Percentiles rank a stretch among this genome's conserved stretches.
phyloP scores from a whole-genome alignment of 768 basidiomycete species.

The Tricholomella constricta region DNA sequence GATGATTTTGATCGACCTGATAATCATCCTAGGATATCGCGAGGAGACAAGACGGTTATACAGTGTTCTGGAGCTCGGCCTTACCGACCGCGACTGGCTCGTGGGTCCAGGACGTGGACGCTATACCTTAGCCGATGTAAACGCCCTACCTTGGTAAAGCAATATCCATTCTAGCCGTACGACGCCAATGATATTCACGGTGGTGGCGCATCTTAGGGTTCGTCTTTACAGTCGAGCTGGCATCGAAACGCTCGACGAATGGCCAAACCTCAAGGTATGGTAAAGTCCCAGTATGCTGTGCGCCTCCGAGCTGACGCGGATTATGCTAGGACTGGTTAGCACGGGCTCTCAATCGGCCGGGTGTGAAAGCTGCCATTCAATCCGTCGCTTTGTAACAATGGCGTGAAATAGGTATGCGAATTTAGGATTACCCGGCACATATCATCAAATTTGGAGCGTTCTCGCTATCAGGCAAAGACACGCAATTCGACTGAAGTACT shows the following conservation, averaged over 20 bases:
- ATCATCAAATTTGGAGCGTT: too few species aligned
- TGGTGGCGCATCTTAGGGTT: slow-evolving; percentile 47
- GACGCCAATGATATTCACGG: neutral
- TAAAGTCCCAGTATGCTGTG: neutral
- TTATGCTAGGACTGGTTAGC: slow-evolving; percentile 15
- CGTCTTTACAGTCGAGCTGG: slow-evolving; percentile 44
- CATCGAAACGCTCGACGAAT: slow-evolving; percentile 16
- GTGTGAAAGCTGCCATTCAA: slow-evolving; percentile 16
- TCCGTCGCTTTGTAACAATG: slow-evolving; percentile 8
- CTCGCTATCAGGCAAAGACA: too few species aligned
- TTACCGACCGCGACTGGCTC: slow-evolving; percentile 75
- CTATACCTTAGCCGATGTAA: slow-evolving; percentile 73
- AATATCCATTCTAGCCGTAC: neutral
- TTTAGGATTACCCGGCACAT: too few species aligned
- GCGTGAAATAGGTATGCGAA: too few species aligned
- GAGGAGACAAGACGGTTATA: slow-evolving; percentile 86
- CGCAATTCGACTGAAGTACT: too few species aligned
- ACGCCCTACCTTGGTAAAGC: slow-evolving; percentile 60
- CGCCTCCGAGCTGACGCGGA: neutral
- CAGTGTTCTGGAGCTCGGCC: slow-evolving; percentile 77
- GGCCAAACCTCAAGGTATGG: slow-evolving; percentile 23
- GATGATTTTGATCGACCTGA: slow-evolving; percentile 9
- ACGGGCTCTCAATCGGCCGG: slow-evolving; percentile 11
- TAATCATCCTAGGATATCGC: slow-evolving; percentile 55
- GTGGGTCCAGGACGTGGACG: slow-evolving; percentile 74